A percentile compares a stretch with the other conserved stretches of the same genome.
phyloP scores from a whole-genome alignment of 1,139 yeast genomes.

The Hanseniaspora gamundiae region DNA sequence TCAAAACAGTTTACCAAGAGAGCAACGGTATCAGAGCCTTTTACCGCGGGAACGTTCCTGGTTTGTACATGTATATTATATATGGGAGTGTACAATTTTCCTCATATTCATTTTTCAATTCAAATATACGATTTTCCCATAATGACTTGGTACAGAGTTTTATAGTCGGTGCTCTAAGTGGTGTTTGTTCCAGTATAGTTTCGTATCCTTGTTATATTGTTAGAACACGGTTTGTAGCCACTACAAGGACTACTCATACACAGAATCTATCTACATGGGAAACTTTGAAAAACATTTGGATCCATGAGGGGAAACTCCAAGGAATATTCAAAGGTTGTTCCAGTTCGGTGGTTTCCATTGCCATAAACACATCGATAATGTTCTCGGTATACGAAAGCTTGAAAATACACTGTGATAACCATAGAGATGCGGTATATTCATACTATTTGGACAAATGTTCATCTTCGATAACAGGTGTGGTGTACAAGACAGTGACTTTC shows the following conservation, averaged over 20 bases:
- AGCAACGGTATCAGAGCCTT: conserved; percentile 20
- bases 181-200: conserved; percentile 52
- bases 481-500: conserved; percentile 63
- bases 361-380: conserved; percentile 56
- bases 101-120: conserved; percentile 46
- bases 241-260: conserved; percentile 21
- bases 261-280: conserved; percentile 28
- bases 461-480: conserved; percentile 67
- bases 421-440: conserved; percentile 5
- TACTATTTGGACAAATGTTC: conserved; percentile 46
- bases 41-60: conserved; percentile 96
- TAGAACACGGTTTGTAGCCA: conserved; percentile 71
- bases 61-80: conserved; percentile 68
- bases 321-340: conserved; percentile 56
- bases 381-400: conserved; percentile 50
- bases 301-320: conserved; percentile 33
- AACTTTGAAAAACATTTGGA: conserved; percentile 33
- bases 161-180: conserved; percentile 67
- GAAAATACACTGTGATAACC: conserved; percentile 17
- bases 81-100: conserved; percentile 85
- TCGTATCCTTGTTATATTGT: conserved; percentile 87
- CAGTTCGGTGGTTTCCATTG: conserved; percentile 52
- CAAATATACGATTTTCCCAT: conserved; percentile 24
- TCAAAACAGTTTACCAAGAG: not conserved
- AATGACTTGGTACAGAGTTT: conserved; percentile 34